phyloP scores from a whole-genome alignment of 2,329 filamentous ascomycete genomes.

The Xylariaceae sp. region DNA sequence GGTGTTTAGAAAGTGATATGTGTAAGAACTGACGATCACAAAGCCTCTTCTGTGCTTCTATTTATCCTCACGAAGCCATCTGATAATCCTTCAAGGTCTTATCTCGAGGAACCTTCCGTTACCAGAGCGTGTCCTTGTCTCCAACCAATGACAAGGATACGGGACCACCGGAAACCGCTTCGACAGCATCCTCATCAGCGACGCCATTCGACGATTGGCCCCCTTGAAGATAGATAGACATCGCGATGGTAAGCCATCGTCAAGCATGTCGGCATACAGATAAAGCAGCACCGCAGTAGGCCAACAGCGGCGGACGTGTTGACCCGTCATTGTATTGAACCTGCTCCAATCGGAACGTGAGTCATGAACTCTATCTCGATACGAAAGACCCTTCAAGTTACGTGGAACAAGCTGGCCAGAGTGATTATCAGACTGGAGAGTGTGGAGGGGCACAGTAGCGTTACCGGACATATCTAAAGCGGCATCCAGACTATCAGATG shows the following conservation, averaged over 20 bases:
- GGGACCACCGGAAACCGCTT: slow-evolving; percentile 15
- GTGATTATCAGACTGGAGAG: slow-evolving; percentile 26
- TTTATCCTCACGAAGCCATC: slow-evolving; percentile 24
- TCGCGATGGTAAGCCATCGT: slow-evolving; percentile 18
- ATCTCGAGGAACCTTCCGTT: slow-evolving; percentile 19
- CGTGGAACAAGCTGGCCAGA: slow-evolving; percentile 23
- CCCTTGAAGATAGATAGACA: slow-evolving; percentile 24
- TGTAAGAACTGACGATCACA: not conserved
- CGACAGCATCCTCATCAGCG: slow-evolving; percentile 22
- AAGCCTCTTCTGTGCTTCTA: slow-evolving; percentile 5
- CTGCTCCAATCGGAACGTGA: slow-evolving; percentile 21
- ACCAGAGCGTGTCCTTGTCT: slow-evolving; percentile 13
- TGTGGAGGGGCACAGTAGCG: slow-evolving; percentile 35
- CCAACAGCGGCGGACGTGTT: slow-evolving; percentile 17
- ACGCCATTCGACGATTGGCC: slow-evolving; percentile 21
- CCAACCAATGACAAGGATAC: slow-evolving; percentile 17
- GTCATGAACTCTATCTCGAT: slow-evolving; percentile 22
- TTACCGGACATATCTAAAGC: slow-evolving; percentile 34
- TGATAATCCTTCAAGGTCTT: slow-evolving; percentile 14
- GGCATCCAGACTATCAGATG: slow-evolving; percentile 31
- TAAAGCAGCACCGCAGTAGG: slow-evolving; percentile 29
- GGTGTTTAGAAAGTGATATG: not conserved
- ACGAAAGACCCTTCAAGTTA: slow-evolving; percentile 13
- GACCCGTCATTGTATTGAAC: slow-evolving; percentile 16
- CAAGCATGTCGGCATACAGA: slow-evolving; percentile 20